Evolutionary conservation across 805 yeast species (phyloP).

Genomic region (Starmerella stellata): DNA sequence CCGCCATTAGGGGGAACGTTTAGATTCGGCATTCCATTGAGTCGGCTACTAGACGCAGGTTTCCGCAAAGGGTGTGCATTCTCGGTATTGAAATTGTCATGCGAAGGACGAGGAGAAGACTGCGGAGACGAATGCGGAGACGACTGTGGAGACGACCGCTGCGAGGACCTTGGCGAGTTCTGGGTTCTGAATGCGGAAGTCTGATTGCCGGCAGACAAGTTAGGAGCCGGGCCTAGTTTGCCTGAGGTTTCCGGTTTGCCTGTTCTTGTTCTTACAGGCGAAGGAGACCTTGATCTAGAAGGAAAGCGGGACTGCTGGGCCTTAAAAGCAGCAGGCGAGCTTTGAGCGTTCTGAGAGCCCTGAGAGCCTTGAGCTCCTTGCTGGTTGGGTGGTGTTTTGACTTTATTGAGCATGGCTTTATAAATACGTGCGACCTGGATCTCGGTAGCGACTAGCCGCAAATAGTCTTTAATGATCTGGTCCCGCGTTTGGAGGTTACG

Average conservation of each 20-base stretch:
- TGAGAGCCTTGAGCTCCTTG: too few relatives aligned
- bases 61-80: too few relatives aligned
- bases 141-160: conserved; percentile 5
- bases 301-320: neutral
- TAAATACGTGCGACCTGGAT: conserved; percentile 51
- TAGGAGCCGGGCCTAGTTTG: neutral
- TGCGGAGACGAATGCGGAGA: conserved; percentile 5
- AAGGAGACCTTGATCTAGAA: neutral
- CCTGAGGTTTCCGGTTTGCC: too few relatives aligned
- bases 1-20: neutral
- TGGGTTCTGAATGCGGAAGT: neutral
- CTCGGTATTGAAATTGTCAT: conserved; percentile 1
- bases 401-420: conserved; percentile 27
- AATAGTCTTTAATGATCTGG: conserved; percentile 33
- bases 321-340: neutral
- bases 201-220: neutral
- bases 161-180: neutral
- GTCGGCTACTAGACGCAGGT: too few relatives aligned
- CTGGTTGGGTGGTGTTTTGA: neutral
- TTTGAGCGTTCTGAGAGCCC: too few relatives aligned
- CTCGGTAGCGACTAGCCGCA: conserved; percentile 36
- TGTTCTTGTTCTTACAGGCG: neutral
- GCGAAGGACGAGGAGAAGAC: conserved; percentile 8
- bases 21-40: neutral
- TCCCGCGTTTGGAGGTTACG: conserved; percentile 19